Evolutionary conservation across 768 basidiomycete genomes (phyloP).

Genomic region (Suillus spraguei): DNA sequence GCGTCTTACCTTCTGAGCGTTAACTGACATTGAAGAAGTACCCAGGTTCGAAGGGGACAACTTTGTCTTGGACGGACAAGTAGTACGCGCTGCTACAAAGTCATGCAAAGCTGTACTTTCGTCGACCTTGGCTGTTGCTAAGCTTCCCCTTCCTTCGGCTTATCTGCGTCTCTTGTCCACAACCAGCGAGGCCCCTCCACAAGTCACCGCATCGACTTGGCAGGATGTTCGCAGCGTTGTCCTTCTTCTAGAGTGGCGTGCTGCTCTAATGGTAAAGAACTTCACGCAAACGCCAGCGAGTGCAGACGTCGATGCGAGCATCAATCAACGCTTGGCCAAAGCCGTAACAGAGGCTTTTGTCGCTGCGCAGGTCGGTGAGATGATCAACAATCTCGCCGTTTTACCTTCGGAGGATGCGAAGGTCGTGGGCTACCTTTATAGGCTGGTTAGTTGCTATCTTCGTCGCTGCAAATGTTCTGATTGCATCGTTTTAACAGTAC

Average conservation of each 20-base stretch:
- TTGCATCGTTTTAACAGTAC: constrained; percentile 43
- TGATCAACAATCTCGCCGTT: constrained; percentile 39
- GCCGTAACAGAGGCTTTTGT: constrained; percentile 74
- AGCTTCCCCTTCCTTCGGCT: constrained; percentile 20
- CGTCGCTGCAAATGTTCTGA: background rate
- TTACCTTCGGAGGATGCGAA: constrained; percentile 21
- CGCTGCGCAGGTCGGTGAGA: constrained; percentile 52
- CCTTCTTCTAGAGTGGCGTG: constrained; percentile 63
- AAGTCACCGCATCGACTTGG: constrained; percentile 34
- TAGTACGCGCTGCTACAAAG: constrained; percentile 71
- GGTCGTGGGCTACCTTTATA: constrained; percentile 27
- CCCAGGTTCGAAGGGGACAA: constrained; percentile 78
- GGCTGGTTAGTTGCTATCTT: constrained; percentile 27
- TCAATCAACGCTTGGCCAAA: constrained; percentile 57
- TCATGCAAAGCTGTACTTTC: constrained; percentile 46
- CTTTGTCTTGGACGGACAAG: constrained; percentile 74
- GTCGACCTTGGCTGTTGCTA: constrained; percentile 39
- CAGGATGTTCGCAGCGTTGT: constrained; percentile 42
- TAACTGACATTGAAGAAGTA: background rate
- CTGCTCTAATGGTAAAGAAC: constrained; percentile 57
- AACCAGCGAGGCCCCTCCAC: constrained; percentile 21
- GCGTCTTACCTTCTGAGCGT: constrained; percentile 23
- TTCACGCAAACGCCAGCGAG: constrained; percentile 36
- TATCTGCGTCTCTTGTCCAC: constrained; percentile 58
- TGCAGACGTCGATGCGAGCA: constrained; percentile 48